Percentiles rank a stretch among this genome's conserved stretches.
Evolutionary conservation across 805 yeast species (phyloP).

Genomic region (Candida boleticola): DNA sequence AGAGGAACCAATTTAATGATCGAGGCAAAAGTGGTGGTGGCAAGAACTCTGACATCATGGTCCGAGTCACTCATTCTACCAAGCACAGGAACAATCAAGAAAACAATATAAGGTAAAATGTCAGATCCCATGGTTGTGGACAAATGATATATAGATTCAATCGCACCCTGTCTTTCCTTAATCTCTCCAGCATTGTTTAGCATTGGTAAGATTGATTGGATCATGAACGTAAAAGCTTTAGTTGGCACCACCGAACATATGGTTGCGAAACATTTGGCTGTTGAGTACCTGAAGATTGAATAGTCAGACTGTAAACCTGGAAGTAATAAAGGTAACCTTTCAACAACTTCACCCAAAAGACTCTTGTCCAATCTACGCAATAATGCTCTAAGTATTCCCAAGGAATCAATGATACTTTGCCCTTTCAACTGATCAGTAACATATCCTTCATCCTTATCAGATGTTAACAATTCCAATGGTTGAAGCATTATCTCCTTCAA

Average conservation of each 20-base stretch:
- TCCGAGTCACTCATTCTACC: conserved; percentile 98
- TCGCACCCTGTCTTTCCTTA: conserved; percentile 85
- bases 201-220: conserved; percentile 76
- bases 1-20: conserved; percentile 93
- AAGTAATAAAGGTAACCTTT: conserved; percentile 39
- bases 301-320: conserved; percentile 63
- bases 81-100: conserved; percentile 90
- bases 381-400: conserved; percentile 77
- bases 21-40: conserved; percentile 95
- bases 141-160: conserved; percentile 85
- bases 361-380: conserved; percentile 55
- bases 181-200: conserved; percentile 71
- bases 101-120: conserved; percentile 91
- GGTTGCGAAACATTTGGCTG: conserved; percentile 85
- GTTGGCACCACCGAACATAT: conserved; percentile 69
- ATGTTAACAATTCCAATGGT: conserved; percentile 47
- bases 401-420: conserved; percentile 79
- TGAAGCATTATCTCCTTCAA: conserved; percentile 63
- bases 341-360: conserved; percentile 50
- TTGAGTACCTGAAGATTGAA: conserved; percentile 84
- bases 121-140: conserved; percentile 82
- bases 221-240: conserved; percentile 71
- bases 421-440: conserved; percentile 52
- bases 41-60: conserved; percentile 79
- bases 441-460: conserved; percentile 21